Evolutionary conservation across 441 rosid genomes (phyloP), one percentile per base, ranked within the genome.

Genomic region (Eruca vesicaria): DNA sequence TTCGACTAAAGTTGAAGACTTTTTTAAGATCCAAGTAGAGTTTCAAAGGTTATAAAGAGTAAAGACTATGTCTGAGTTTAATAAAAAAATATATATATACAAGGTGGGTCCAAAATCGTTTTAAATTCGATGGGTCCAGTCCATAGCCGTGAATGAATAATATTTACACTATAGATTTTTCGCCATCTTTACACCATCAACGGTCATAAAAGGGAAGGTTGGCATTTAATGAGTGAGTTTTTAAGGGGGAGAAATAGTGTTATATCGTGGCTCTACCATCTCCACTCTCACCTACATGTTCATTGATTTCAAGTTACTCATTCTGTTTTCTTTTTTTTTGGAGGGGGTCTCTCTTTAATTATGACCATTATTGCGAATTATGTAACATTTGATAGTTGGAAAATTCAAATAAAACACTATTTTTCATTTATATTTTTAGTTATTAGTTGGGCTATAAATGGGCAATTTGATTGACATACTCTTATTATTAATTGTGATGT

Each of bases 201-300:
- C 81, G 81, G 81, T 78, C 81, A 73, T 63, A 78, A 62, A 43
- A 73, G 74, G 78, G 78, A 68, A 62, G 81, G 81, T 55, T 78
- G 78, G 78, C 74, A 78, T 53, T 78, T 68, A 78, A 78, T 78
- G 73, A 71, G 43, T 14, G 68, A 23, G 64, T 36, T 56, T 15
- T 31, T 19, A 23, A 33, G 36, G 9, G n/a, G 29, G 14, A 14
- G 2, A n/a, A 11, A 57, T 31, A 63, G 74, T 67, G 55, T 62
- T 53, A 5, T 55, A 55, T 62, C 78, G 78, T 78, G 81, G 78
- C 81, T 72, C 66, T 62, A 21, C 43, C 66, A 7, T 68, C 69
- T 68, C 81, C 66, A 50, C 56, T 62, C 77, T 78, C 69, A 72
- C 64, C 74, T 72, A 45, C 77, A 45, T 15, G 20, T 59, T 71